Evolutionary conservation across 2,329 filamentous ascomycete species (phyloP).

Genomic region (Trematosphaeria pertusa): DNA sequence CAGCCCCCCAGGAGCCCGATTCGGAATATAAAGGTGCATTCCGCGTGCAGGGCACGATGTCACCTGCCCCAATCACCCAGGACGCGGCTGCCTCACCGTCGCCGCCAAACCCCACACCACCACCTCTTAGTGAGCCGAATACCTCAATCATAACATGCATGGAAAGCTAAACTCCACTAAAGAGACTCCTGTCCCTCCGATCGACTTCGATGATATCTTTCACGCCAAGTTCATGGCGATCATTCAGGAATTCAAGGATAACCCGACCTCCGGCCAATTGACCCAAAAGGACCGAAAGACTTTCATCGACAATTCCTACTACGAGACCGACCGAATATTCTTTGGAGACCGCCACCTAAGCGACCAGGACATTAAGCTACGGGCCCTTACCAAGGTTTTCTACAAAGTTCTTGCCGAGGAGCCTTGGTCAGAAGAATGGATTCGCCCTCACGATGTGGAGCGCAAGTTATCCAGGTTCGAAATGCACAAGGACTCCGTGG

Average conservation of each 20-base stretch:
- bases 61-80: slow-evolving; percentile 40
- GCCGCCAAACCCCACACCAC: slow-evolving; percentile 20
- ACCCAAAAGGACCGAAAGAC: slow-evolving; percentile 42
- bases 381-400: slow-evolving; percentile 47
- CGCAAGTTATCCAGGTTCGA: slow-evolving; percentile 48
- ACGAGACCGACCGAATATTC: slow-evolving; percentile 36
- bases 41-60: slow-evolving; percentile 38
- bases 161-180: slow-evolving; percentile 10
- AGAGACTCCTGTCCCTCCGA: slow-evolving; percentile 26
- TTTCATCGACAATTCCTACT: slow-evolving; percentile 42
- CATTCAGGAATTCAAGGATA: slow-evolving; percentile 39
- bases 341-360: slow-evolving; percentile 36
- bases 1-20: slow-evolving; percentile 14
- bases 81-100: slow-evolving; percentile 26
- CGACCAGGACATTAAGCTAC: slow-evolving; percentile 43
- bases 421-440: slow-evolving; percentile 48
- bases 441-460: slow-evolving; percentile 46
- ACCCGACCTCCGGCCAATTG: slow-evolving; percentile 33
- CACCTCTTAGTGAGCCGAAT: slow-evolving; percentile 20
- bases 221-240: slow-evolving; percentile 43
- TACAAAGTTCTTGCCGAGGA: slow-evolving; percentile 48
- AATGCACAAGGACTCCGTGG: slow-evolving; percentile 44
- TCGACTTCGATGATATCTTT: slow-evolving; percentile 44
- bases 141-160: slow-evolving; percentile 1
- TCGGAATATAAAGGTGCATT: slow-evolving; percentile 33